Base-by-base conservation (phyloP, 441 rosid genomes). In the Jatropha multifida region DNA sequence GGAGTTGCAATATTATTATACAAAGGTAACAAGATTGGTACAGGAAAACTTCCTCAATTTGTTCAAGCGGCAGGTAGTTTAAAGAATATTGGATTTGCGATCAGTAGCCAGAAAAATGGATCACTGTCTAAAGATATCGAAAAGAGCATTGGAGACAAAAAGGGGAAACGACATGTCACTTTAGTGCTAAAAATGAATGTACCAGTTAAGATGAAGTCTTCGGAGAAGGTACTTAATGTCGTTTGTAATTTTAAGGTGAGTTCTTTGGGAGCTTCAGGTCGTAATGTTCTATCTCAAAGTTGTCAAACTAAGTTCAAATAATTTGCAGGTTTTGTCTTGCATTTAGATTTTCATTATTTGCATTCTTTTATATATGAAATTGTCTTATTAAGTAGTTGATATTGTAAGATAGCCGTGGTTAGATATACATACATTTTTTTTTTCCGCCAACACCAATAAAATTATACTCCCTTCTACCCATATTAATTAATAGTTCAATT, bases 221-320 rank as follows among this genome's bases (percentile, higher is more conserved):
- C 78, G 81, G 74, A 23, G 4, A 77, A 69, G 78, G 72, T 44
- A 32, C 61, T 80, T 58, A 62, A 74, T 32, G 81, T 83, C 17
- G 66, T 55, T 26, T 85, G 88, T 76, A 42, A 69, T 17, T 75
- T 87, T 40, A 76, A 78, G 76, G 86, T 85, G 26, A 77, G 69
- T 60, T 77, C 83, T 1, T 68, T 87, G 69, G 83, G 81, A 23
- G 15, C 23, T 71, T 1, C 48, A 65, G 80, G 76, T 72, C 72
- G 66, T 12, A 74, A 76, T 41, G 27, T 87, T 68, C 41, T 80
- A 27, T 73, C 77, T 3, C 83, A 85, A 65, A 12, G 73, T 10
- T 87, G 90, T 63, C 48, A 69, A 40, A 73, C 80, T 42, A 18
- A 74, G 11, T 61, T 86, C 61, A 58, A 65, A 59, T 84, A 78